phyloP scores from a whole-genome alignment of 106 monocot genomes.

The Agapanthus africanus region DNA sequence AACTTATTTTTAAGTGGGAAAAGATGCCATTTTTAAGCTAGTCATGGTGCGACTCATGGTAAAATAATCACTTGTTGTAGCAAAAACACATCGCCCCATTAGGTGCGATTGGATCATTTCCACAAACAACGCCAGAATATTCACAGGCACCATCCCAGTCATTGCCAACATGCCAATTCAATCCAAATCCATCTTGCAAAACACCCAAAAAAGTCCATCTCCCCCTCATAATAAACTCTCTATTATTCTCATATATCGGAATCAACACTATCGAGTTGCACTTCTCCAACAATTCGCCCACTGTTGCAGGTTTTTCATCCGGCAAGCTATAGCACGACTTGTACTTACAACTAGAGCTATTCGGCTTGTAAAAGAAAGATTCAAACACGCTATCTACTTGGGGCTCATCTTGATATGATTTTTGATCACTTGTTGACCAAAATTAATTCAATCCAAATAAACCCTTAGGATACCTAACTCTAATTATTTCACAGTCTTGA shows the following conservation, averaged over 20 bases:
- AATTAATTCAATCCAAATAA: too few relatives aligned
- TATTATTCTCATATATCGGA: background rate
- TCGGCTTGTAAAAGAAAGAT: too few relatives aligned
- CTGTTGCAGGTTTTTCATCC: background rate
- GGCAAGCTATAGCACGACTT: slow-evolving; percentile 10
- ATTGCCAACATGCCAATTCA: slow-evolving; percentile 1
- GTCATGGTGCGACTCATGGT: too few relatives aligned
- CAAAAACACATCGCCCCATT: background rate
- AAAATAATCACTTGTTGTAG: too few relatives aligned
- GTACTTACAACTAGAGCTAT: too few relatives aligned
- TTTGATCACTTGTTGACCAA: too few relatives aligned
- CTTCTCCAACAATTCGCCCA: background rate
- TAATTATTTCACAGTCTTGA: too few relatives aligned
- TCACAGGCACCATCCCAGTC: background rate
- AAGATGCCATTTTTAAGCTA: too few relatives aligned
- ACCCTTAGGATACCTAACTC: too few relatives aligned
- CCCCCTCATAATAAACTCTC: background rate
- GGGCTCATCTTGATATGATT: too few relatives aligned
- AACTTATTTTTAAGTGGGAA: too few relatives aligned
- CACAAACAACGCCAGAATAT: slow-evolving; percentile 7
- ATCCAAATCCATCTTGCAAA: slow-evolving; percentile 8
- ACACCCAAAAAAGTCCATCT: slow-evolving; percentile 8
- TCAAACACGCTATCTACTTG: too few relatives aligned
- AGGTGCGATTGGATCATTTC: background rate
- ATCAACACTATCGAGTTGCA: slow-evolving; percentile 6